Conservation (phyloP, 2,329 filamentous ascomycete species). For the Basipetospora chlamydospora region DNA sequence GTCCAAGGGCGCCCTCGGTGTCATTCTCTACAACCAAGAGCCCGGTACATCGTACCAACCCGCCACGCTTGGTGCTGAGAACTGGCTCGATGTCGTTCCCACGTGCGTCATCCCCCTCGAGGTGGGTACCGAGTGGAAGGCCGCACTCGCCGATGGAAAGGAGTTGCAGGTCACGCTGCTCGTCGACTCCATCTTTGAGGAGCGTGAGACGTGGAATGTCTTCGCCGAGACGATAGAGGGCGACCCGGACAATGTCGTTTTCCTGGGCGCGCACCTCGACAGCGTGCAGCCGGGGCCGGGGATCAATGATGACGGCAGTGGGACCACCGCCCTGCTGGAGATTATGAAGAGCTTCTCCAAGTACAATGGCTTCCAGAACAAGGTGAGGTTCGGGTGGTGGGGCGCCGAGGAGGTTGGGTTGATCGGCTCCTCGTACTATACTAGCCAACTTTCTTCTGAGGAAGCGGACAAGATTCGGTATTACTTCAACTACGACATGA, state of each 20-base stretch:
- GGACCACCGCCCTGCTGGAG: conserved; percentile 22
- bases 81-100: conserved; percentile 19
- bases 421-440: conserved; percentile 27
- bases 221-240: conserved; percentile 28
- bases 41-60: conserved; percentile 26
- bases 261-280: conserved; percentile 27
- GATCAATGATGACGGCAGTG: conserved; percentile 26
- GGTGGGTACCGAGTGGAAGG: conserved; percentile 20
- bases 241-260: conserved; percentile 25
- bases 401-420: conserved; percentile 29
- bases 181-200: conserved; percentile 22
- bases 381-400: conserved; percentile 29
- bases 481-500: conserved; percentile 62
- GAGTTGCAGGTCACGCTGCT: conserved; percentile 18
- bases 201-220: conserved; percentile 24
- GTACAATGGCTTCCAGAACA: conserved; percentile 25
- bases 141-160: conserved; percentile 18
- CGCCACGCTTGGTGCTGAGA: conserved; percentile 37
- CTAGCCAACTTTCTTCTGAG: conserved; percentile 17
- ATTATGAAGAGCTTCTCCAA: conserved; percentile 21
- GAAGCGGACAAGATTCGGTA: conserved; percentile 43
- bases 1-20: conserved; percentile 24
- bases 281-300: conserved; percentile 24
- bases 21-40: conserved; percentile 48
- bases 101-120: conserved; percentile 21